Conservation (phyloP, 305 asterid species). For the Solanum hybrid region DNA sequence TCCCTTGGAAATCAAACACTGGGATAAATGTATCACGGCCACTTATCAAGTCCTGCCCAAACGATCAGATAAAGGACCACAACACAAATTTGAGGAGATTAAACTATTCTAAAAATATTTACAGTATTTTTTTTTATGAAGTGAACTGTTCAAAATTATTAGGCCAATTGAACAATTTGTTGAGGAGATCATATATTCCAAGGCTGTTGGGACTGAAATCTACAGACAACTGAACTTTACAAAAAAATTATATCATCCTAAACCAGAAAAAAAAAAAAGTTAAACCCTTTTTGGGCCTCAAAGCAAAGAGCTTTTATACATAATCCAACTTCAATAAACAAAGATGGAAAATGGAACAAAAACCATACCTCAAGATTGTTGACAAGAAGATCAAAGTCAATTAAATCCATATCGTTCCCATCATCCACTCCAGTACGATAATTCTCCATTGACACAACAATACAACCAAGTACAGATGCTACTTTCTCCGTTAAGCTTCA, state of each 20-base stretch:
- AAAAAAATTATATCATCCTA: background rate
- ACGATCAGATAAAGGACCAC: constrained; percentile 4
- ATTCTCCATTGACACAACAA: constrained; percentile 89
- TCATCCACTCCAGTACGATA: constrained; percentile 90
- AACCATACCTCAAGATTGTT: constrained; percentile 73
- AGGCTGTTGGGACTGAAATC: background rate
- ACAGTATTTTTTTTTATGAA: background rate
- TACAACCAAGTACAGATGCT: constrained; percentile 88
- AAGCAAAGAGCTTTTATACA: background rate
- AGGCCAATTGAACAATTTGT: background rate
- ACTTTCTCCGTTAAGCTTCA: constrained; percentile 98
- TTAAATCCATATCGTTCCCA: constrained; percentile 77
- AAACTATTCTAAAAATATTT: background rate
- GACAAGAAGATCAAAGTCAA: constrained; percentile 87
- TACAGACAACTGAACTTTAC: background rate
- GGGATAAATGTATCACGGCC: constrained; percentile 73
- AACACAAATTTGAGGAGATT: background rate
- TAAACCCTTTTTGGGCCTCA: background rate
- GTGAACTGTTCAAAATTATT: background rate
- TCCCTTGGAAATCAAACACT: constrained; percentile 74
- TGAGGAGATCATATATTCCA: background rate
- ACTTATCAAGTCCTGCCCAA: constrained; percentile 67
- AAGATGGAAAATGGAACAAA: constrained; percentile 1
- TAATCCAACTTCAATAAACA: background rate
- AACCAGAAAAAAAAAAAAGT: background rate